A percentile compares a stretch with the other conserved stretches of the same genome.
Evolutionary conservation across 2,329 filamentous ascomycete species (phyloP).

Genomic region (Phaeosphaeriaceae sp.): DNA sequence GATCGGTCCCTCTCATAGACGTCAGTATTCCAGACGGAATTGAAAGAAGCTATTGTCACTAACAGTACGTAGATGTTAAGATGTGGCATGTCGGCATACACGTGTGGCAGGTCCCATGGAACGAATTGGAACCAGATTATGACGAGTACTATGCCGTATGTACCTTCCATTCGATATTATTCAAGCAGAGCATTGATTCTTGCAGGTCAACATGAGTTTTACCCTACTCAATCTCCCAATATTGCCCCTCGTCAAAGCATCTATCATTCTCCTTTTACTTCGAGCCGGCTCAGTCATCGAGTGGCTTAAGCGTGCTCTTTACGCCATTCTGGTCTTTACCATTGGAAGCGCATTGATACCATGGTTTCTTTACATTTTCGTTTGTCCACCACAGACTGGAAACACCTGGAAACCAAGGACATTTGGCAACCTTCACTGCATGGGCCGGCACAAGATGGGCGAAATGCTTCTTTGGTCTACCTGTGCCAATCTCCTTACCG

Average conservation of each 20-base stretch:
- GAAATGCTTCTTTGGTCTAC: constrained; percentile 50
- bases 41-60: not conserved
- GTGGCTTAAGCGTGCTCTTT: constrained; percentile 46
- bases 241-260: constrained; percentile 50
- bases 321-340: constrained; percentile 47
- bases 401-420: constrained; percentile 49
- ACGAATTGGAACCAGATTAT: constrained; percentile 45
- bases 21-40: constrained; percentile 28
- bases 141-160: constrained; percentile 45
- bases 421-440: constrained; percentile 48
- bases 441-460: constrained; percentile 46
- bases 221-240: constrained; percentile 51
- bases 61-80: constrained; percentile 36
- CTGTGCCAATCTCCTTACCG: constrained; percentile 51
- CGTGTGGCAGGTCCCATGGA: constrained; percentile 44
- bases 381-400: constrained; percentile 47
- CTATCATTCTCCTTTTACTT: constrained; percentile 49
- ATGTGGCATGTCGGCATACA: constrained; percentile 49
- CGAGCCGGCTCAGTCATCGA: constrained; percentile 48
- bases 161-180: not conserved
- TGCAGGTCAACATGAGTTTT: constrained; percentile 45
- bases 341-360: constrained; percentile 44
- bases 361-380: constrained; percentile 49
- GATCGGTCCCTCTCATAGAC: constrained; percentile 45
- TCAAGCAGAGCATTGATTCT: not conserved